Percentiles rank a stretch among this genome's conserved stretches.
Evolutionary conservation across 202 grass and related monocot genomes (phyloP).

Genomic region (Panicum virgatum): DNA sequence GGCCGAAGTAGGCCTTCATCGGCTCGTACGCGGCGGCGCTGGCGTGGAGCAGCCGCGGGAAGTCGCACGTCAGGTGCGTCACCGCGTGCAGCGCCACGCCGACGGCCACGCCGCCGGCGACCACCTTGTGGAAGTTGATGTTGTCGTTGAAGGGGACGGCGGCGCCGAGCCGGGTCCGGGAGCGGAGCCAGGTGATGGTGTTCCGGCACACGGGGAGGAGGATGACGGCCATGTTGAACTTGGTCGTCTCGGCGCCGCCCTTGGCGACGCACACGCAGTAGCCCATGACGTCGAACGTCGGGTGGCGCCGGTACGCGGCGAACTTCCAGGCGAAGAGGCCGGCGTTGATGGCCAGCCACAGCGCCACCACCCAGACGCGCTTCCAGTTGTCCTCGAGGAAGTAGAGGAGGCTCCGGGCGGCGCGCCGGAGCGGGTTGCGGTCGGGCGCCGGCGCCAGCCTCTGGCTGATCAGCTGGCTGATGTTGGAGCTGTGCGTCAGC

Average conservation of each 20-base stretch:
- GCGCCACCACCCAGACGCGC: slow-evolving; percentile 74
- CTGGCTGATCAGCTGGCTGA: slow-evolving; percentile 92
- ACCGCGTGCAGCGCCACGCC: slow-evolving; percentile 67
- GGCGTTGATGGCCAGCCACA: slow-evolving; percentile 76
- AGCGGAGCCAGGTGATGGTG: slow-evolving; percentile 88
- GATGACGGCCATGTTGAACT: slow-evolving; percentile 95
- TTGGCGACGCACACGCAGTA: slow-evolving; percentile 91
- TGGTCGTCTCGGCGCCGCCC: slow-evolving; percentile 90
- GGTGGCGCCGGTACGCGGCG: slow-evolving; percentile 54
- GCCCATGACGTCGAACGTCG: slow-evolving; percentile 72
- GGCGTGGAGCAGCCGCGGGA: slow-evolving; percentile 68
- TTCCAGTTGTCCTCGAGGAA: slow-evolving; percentile 99
- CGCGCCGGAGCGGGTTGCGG: slow-evolving; percentile 33
- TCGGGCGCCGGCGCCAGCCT: slow-evolving; percentile 52
- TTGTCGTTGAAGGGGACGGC: slow-evolving; percentile 90
- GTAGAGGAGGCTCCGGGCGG: slow-evolving; percentile 27
- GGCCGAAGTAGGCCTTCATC: slow-evolving; percentile 80
- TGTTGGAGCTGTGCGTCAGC: slow-evolving; percentile 60
- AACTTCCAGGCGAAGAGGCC: slow-evolving; percentile 91
- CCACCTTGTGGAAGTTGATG: slow-evolving; percentile 98
- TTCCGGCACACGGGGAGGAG: slow-evolving; percentile 89
- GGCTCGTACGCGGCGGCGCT: slow-evolving; percentile 58
- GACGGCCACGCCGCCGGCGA: slow-evolving; percentile 51
- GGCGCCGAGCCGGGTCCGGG: slow-evolving; percentile 56
- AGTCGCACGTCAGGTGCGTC: slow-evolving; percentile 79